phyloP scores from a whole-genome alignment of 164 flowering plant genomes.

The grape (Vitis vinifera) region ASM3070453v1 NC_081805.1:3746001-3746500 shows the following conservation, averaged over 20 bases:
- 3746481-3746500: too few species aligned
- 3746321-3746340: slow-evolving; percentile 66
- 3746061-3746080: background rate
- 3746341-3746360: slow-evolving; percentile 67
- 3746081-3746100: background rate
- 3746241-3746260: background rate
- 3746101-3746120: slow-evolving; percentile 4
- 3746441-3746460: background rate
- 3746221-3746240: background rate
- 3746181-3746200: slow-evolving; percentile 80
- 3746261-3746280: background rate
- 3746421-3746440: slow-evolving; percentile 69
- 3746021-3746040: background rate
- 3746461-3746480: background rate
- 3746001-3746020: background rate
- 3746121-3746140: slow-evolving; percentile 48
- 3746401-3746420: slow-evolving; percentile 89
- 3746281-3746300: background rate
- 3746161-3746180: slow-evolving; percentile 40
- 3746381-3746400: slow-evolving; percentile 86
- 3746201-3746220: slow-evolving; percentile 75
- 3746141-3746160: slow-evolving; percentile 56
- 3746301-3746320: slow-evolving; percentile 6
- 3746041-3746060: background rate
- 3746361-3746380: slow-evolving; percentile 74